Percentiles rank a stretch among this genome's conserved stretches.
Evolutionary conservation across 495 filamentous ascomycete genomes (phyloP).

Genomic region (Pyrenula aspistea): DNA sequence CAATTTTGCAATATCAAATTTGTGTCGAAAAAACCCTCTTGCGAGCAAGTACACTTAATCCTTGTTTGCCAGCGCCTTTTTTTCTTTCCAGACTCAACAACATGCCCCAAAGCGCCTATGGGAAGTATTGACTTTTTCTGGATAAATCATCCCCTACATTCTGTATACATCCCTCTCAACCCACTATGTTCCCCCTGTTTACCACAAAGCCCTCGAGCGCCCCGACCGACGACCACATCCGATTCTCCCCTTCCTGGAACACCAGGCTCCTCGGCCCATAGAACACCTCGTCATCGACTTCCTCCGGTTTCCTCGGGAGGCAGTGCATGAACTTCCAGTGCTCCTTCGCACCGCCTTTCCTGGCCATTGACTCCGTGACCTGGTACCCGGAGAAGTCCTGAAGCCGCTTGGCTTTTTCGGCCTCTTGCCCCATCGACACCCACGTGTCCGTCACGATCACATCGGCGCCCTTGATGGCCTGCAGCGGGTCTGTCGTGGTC

Average conservation of each 20-base stretch:
- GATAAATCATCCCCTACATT: no score
- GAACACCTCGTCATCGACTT: constrained; percentile 90
- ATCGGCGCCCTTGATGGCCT: constrained; percentile 80
- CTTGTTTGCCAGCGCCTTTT: no score
- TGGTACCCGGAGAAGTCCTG: constrained; percentile 83
- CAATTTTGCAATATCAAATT: no score
- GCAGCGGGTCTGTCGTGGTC: constrained; percentile 70
- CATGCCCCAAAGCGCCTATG: no score
- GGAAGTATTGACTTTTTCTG: no score
- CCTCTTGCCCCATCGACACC: constrained; percentile 96
- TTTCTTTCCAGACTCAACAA: no score
- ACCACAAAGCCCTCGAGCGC: constrained; percentile 83
- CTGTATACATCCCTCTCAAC: neutral
- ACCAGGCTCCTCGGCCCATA: constrained; percentile 73
- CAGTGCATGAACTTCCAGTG: constrained; percentile 99
- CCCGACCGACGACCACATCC: constrained; percentile 80
- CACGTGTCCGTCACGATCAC: constrained; percentile 93
- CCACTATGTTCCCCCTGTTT: constrained; percentile 64
- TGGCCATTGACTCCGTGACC: constrained; percentile 70
- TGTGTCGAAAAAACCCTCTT: no score
- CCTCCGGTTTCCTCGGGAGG: constrained; percentile 83
- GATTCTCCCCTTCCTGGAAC: constrained; percentile 88
- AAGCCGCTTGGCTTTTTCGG: constrained; percentile 59
- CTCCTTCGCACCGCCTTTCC: constrained; percentile 74
- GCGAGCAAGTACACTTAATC: no score